phyloP scores from a whole-genome alignment of 2,329 filamentous ascomycete species.

The Fusarium metavorans region DNA sequence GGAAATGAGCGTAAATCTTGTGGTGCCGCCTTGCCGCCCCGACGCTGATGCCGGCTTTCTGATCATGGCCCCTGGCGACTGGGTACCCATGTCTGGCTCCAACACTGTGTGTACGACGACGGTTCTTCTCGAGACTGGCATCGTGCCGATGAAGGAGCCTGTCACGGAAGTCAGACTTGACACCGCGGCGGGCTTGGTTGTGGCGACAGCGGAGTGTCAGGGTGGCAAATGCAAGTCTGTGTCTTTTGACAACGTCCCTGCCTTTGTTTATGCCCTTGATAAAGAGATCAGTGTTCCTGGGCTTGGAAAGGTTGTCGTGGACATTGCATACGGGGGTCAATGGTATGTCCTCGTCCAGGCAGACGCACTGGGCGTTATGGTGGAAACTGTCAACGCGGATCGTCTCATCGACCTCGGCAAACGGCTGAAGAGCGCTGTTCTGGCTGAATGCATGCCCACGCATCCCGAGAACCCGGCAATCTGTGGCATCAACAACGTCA shows the following conservation, averaged over 20 bases:
- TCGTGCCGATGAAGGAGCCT: conserved; percentile 59
- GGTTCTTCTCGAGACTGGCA: conserved; percentile 60
- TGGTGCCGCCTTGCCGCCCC: conserved; percentile 58
- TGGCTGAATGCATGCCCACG: conserved; percentile 49
- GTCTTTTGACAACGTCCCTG: conserved; percentile 58
- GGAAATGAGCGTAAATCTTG: conserved; percentile 54
- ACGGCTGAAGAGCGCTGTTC: conserved; percentile 55
- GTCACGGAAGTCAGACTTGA: conserved; percentile 55
- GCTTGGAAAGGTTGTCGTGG: conserved; percentile 42
- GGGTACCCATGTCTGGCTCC: conserved; percentile 54
- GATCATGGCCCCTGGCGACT: conserved; percentile 61
- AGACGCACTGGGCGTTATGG: conserved; percentile 48
- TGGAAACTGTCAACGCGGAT: conserved; percentile 48
- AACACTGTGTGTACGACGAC: conserved; percentile 59
- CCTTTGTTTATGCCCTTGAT: conserved; percentile 57
- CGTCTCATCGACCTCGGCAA: conserved; percentile 57
- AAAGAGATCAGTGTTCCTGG: conserved; percentile 19
- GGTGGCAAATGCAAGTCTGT: conserved; percentile 58
- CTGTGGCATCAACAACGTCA: conserved; percentile 53
- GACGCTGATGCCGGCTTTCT: conserved; percentile 58
- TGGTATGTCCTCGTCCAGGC: conserved; percentile 58
- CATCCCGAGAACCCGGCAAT: conserved; percentile 59
- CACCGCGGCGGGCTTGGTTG: conserved; percentile 58
- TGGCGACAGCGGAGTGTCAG: conserved; percentile 55
- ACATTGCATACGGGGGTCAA: conserved; percentile 62